These are phyloP conservation scores for Nyssa sinensis DNA, from an alignment of 148 eudicot species.

Conservation along the genomic window DNA sequence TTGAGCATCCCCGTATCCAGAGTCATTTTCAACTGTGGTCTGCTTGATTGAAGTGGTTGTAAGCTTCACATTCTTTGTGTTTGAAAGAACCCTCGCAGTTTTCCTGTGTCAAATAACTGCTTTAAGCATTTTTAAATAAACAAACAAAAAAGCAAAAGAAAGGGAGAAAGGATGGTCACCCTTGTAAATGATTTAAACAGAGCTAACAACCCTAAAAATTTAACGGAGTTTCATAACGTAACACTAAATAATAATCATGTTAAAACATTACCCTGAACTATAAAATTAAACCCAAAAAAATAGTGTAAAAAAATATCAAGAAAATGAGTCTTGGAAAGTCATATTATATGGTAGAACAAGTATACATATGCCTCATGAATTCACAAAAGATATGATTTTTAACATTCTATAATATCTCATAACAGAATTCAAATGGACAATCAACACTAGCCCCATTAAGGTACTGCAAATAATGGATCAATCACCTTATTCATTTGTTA, in stretches of 20 bases:
- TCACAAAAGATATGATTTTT: too few relatives aligned
- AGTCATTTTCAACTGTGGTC: background rate
- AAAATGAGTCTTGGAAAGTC: background rate
- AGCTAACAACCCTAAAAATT: background rate
- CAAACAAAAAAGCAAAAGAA: too few relatives aligned
- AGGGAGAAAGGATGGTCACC: background rate
- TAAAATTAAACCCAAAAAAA: background rate
- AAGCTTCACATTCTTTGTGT: background rate
- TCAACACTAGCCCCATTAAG: too few relatives aligned
- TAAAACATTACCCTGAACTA: background rate
- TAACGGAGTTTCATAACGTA: background rate
- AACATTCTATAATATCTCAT: too few relatives aligned
- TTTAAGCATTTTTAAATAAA: background rate
- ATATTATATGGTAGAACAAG: background rate
- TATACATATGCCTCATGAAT: background rate
- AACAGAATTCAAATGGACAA: too few relatives aligned
- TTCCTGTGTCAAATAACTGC: background rate
- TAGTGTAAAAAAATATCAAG: background rate
- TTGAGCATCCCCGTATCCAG: background rate
- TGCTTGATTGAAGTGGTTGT: background rate
- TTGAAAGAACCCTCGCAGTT: background rate
- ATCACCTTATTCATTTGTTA: too few relatives aligned
- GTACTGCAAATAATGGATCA: too few relatives aligned
- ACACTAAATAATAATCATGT: background rate
- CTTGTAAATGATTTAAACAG: background rate